A percentile compares a stretch with the other conserved stretches of the same genome.
Evolutionary conservation across 1,284 basidiomycete species (phyloP).

Genomic region (Apiotrichum siamense): DNA sequence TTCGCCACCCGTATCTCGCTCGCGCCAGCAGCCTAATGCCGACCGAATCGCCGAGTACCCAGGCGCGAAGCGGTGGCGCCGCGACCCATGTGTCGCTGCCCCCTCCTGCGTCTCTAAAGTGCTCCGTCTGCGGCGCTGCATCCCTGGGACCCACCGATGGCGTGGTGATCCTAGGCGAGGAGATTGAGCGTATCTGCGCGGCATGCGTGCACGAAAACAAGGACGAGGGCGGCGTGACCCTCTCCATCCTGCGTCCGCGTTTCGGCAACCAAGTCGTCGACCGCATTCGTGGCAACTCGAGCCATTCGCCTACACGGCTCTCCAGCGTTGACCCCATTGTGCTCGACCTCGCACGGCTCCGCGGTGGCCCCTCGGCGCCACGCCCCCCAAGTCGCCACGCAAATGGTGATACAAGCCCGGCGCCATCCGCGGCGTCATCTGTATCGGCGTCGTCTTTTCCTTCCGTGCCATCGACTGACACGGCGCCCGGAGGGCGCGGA

Average conservation of each 20-base stretch:
- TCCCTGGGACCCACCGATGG: slow-evolving; percentile 16
- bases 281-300: not conserved
- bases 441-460: not conserved
- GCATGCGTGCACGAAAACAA: slow-evolving; percentile 20
- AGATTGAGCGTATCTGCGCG: slow-evolving; percentile 34
- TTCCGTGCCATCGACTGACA: not conserved
- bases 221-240: not conserved
- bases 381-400: not conserved
- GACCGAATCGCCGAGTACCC: slow-evolving; percentile 29
- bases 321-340: not conserved
- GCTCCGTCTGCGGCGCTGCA: slow-evolving; percentile 33
- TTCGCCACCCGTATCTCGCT: slow-evolving; percentile 9
- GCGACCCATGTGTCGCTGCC: slow-evolving; percentile 5
- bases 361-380: not conserved
- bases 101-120: slow-evolving; percentile 30
- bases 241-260: slow-evolving; percentile 6
- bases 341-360: not conserved
- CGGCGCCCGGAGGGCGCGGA: no score
- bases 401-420: not conserved
- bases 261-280: not conserved
- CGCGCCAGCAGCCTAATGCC: no score
- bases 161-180: slow-evolving; percentile 20
- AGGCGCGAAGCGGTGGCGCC: slow-evolving; percentile 4
- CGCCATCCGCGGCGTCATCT: not conserved
- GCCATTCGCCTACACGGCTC: not conserved